Base-by-base conservation (phyloP, 306 rosid genomes). In the Herpetospermum pedunculosum region DNA sequence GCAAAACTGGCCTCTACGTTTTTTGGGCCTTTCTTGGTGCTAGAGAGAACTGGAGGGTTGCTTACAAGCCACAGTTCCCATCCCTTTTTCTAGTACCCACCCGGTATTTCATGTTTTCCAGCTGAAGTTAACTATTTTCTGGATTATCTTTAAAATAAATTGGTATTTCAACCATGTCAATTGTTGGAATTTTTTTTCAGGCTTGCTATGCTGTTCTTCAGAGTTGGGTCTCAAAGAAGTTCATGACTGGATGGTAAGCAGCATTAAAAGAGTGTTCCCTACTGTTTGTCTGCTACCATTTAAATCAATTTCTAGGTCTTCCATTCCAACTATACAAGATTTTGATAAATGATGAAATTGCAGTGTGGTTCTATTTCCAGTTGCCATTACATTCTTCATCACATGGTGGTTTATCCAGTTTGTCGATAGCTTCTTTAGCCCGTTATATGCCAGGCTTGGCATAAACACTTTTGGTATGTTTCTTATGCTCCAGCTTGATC, bases 181-280 rank as follows among this genome's bases (percentile, higher is more conserved):
- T 57, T 21, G 44, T 77, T 55, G 78, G 29, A 44, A 71, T 68
- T 53, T 55, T 80, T 62, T 63, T 37, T 70, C 82, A 83, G 87
- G 87, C 87, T 19, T 83, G 87, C 82, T 83, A 83, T 80, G 87
- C 87, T 46, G 87, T 83, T 48, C 87, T 83, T 44, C 87, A 75
- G 54, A 83, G 87, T 80, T 83, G 87, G 87, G 82, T 80, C 26
- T 83, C 87, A 25, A 77, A 83, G 78, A 83, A 83, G 81, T 83
- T 83, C 73, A 83, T 83, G 87, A 83, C 87, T 4, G 87, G 87
- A 83, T 80, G 84, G 87, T 83, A 83, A 83, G 74, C 21, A 47
- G 58, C 72, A 35, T 59, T 25, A 34, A 58, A 52, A 79, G 74
- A 68, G 57, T 47, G 25, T 57, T 34, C 18, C 18, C 2, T 48